phyloP scores from a whole-genome alignment of 2,329 filamentous ascomycete species.

The Botrytis fragariae region DNA sequence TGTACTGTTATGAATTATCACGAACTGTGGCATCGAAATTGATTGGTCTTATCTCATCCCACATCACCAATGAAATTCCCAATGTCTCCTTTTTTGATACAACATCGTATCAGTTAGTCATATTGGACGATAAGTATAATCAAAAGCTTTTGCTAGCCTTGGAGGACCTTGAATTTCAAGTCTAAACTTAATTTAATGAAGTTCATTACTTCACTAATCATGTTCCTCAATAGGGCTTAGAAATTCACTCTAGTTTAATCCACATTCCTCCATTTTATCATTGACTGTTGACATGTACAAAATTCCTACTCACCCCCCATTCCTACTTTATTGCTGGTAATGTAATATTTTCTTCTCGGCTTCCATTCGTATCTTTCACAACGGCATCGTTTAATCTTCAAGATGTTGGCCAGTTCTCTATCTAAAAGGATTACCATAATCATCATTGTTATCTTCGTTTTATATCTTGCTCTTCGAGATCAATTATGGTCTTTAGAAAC shows the following conservation, averaged over 20 bases:
- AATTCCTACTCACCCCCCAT: not conserved
- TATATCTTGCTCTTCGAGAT: conserved; percentile 1
- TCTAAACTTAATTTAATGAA: not conserved
- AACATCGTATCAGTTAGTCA: not conserved
- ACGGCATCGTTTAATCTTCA: not conserved
- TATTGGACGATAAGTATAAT: not conserved
- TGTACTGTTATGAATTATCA: not conserved
- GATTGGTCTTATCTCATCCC: not conserved
- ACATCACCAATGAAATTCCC: not conserved
- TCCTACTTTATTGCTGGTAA: not conserved
- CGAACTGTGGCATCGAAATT: too few relatives aligned
- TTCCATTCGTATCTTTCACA: not conserved
- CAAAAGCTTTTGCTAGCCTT: not conserved
- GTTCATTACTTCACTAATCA: not conserved
- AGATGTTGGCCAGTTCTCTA: conserved; percentile 7
- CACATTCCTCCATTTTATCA: not conserved
- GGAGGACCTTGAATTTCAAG: not conserved
- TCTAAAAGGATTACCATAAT: conserved; percentile 1
- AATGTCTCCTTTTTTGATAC: not conserved
- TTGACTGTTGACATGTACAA: not conserved
- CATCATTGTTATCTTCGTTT: not conserved
- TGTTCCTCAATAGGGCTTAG: too few relatives aligned
- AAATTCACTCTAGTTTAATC: not conserved
- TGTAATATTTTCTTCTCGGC: not conserved
- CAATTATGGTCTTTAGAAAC: conserved; percentile 11